Percentiles rank a stretch among this genome's conserved stretches.
These are phyloP conservation scores for Dianthus caryophyllus DNA, from an alignment of 148 eudicot genomes.

Conservation along the genomic window DNA sequence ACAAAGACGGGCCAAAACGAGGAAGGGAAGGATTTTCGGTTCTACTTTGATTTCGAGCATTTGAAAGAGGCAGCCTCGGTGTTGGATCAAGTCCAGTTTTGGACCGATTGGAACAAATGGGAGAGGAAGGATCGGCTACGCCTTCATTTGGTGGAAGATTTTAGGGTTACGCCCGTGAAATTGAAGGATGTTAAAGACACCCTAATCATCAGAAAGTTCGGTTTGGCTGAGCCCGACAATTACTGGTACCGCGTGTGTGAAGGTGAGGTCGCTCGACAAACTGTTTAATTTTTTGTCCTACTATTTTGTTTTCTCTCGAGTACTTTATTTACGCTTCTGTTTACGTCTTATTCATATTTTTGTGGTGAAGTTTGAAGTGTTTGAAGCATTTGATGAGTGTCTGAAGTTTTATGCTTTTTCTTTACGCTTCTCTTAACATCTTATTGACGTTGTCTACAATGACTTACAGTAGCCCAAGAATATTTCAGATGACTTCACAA, in stretches of 20 bases:
- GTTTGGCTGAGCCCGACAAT: conserved; percentile 79
- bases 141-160: conserved; percentile 72
- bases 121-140: conserved; percentile 47
- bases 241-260: conserved; percentile 98
- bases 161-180: conserved; percentile 65
- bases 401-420: no score
- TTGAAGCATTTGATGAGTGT: no score
- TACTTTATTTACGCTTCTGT: no score
- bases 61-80: conserved; percentile 82
- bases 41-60: conserved; percentile 91
- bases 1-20: conserved; percentile 61
- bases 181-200: conserved; percentile 54
- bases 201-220: conserved; percentile 79
- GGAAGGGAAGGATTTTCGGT: conserved; percentile 93
- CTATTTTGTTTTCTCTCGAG: not conserved
- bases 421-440: no score
- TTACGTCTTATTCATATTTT: no score
- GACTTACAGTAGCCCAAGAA: not conserved
- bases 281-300: not conserved
- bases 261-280: conserved; percentile 41
- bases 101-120: conserved; percentile 81
- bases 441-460: not conserved
- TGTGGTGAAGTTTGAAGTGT: no score
- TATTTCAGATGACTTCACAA: no score
- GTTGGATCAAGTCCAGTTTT: conserved; percentile 71